Percentiles rank a stretch among this genome's conserved stretches.
These are phyloP conservation scores for Camelina hispida DNA, from an alignment of 345 rosid species.

Conservation along the genomic window DNA sequence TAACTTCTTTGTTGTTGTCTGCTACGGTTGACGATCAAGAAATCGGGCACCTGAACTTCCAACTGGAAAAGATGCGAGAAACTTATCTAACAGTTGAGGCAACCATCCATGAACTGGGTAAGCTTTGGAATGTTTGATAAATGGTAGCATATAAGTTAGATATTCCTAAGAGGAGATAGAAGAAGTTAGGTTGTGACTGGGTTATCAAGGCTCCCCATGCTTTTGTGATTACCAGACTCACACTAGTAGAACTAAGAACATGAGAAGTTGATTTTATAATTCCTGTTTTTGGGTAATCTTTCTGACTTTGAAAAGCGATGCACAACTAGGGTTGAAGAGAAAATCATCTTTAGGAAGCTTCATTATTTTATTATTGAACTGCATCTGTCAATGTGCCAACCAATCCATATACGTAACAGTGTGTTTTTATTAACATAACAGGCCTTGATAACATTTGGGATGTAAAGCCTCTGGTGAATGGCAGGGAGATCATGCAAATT, in stretches of 20 bases:
- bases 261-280: neutral
- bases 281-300: neutral
- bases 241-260: conserved; percentile 8
- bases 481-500: conserved; percentile 78
- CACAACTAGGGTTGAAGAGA: neutral
- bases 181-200: conserved; percentile 1
- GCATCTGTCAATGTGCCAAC: neutral
- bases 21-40: conserved; percentile 52
- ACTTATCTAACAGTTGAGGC: conserved; percentile 57
- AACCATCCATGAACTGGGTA: conserved; percentile 68
- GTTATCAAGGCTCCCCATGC: neutral
- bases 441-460: conserved; percentile 87
- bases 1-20: conserved; percentile 63
- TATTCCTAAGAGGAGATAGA: conserved; percentile 11
- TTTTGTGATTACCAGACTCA: neutral
- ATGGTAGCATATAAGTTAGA: conserved; percentile 3
- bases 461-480: conserved; percentile 77
- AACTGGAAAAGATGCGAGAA: conserved; percentile 59
- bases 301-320: neutral
- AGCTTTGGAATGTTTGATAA: conserved; percentile 14
- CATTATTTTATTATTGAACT: neutral
- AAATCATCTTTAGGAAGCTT: neutral
- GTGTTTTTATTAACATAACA: conserved; percentile 42
- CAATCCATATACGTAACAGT: conserved; percentile 8
- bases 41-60: conserved; percentile 47